Evolutionary conservation across 2,329 filamentous ascomycete species (phyloP).

Genomic region (Rugonectria rugulosa): DNA sequence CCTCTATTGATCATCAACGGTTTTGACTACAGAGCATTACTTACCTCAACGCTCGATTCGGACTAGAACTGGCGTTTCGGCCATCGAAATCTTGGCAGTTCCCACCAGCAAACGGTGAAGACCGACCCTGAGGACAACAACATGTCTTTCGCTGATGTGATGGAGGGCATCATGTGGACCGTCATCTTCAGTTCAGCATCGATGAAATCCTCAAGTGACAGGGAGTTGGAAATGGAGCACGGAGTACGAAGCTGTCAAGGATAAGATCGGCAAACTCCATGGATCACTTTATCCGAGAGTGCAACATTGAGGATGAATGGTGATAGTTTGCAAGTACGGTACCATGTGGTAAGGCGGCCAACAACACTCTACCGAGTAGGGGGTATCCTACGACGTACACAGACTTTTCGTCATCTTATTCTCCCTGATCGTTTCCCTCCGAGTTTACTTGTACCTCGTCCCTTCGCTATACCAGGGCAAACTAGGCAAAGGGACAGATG

Average conservation of each 20-base stretch:
- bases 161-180: too few species aligned
- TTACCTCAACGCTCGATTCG: neutral
- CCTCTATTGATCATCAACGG: neutral
- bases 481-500: conserved; percentile 1
- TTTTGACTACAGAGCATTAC: conserved; percentile 26
- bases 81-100: conserved; percentile 11
- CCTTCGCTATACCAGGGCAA: neutral
- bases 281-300: neutral
- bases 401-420: neutral
- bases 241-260: neutral
- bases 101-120: neutral
- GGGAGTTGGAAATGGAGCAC: neutral
- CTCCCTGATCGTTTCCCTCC: neutral
- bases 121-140: neutral
- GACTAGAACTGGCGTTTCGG: neutral
- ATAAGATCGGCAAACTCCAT: neutral
- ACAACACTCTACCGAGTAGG: too few species aligned
- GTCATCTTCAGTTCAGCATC: too few species aligned
- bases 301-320: neutral
- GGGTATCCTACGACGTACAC: too few species aligned
- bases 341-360: too few species aligned
- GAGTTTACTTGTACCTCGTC: neutral
- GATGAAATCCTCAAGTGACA: too few species aligned
- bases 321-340: too few species aligned
- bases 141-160: too few species aligned